These are phyloP conservation scores for Nemania bipapillata DNA, from an alignment of 2,329 filamentous ascomycete genomes.

Conservation along the genomic window DNA sequence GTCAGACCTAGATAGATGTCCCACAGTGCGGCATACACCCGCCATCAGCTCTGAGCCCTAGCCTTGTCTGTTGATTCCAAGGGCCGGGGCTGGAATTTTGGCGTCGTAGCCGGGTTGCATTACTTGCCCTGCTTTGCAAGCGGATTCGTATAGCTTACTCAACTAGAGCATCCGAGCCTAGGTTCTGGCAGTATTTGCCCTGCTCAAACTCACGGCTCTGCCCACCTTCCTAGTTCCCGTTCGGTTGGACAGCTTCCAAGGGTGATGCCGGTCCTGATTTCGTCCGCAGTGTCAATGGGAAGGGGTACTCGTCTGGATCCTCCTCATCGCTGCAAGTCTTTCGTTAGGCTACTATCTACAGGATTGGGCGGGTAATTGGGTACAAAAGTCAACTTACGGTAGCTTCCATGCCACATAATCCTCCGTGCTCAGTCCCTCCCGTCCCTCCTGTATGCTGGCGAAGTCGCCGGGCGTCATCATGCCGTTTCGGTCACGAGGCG, in stretches of 20 bases:
- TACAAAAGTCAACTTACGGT: constrained; percentile 76
- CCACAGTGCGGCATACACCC: neutral
- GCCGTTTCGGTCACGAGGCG: constrained; percentile 86
- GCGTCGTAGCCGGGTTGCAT: neutral
- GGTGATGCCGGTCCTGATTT: constrained; percentile 56
- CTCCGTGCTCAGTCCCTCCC: constrained; percentile 91
- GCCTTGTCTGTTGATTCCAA: neutral
- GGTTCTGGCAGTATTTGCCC: neutral
- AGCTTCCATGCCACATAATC: constrained; percentile 99
- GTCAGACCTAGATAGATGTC: neutral
- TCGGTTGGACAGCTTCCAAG: constrained; percentile 57
- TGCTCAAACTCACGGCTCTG: neutral
- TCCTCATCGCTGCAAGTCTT: constrained; percentile 79
- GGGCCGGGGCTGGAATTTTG: neutral
- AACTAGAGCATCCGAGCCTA: neutral
- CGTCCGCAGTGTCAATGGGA: constrained; percentile 67
- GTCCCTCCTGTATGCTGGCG: constrained; percentile 92
- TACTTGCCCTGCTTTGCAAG: neutral
- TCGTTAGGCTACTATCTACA: constrained; percentile 47
- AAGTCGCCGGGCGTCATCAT: constrained; percentile 99
- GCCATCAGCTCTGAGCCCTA: neutral
- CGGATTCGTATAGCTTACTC: neutral
- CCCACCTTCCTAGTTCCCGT: constrained; percentile 52
- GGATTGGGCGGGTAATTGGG: neutral
- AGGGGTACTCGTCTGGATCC: constrained; percentile 78